Base-by-base conservation (phyloP, 2,329 filamentous ascomycete species). In the Ophiostoma angusticollis region DNA sequence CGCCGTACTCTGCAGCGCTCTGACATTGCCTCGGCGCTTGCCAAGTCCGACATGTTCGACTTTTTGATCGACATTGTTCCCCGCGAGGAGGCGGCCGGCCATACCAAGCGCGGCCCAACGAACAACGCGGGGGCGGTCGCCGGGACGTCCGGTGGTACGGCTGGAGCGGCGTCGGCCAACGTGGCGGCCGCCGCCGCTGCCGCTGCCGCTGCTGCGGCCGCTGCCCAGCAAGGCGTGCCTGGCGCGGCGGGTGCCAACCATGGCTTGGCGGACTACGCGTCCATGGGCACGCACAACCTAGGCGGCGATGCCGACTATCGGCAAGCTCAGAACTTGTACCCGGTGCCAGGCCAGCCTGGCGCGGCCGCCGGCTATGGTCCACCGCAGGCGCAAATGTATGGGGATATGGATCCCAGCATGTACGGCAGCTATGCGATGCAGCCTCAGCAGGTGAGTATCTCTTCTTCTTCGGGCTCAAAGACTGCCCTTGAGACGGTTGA, bases 11-110 rank as follows among this genome's bases (percentile, higher is more conserved):
- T 98, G 29, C 91, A 98, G 61, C 78, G 91, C 36, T 94, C 85
- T 41, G 91, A 98, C 55, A 98, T 98, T 57, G 91, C 91, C 17
- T 93, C 86, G 9, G 91, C 91, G 12, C 70, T 98, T 18, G 83
- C 85, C 44, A 98, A 98, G 63, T 95, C 86, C 17, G 91, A 98
- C 64, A 98, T 98, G 91, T 98, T 98, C 59, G 91, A 98, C 64
- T 98, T 98, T 63, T 70, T 98, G 43, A 98, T 98, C 57, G 91
- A 98, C 56, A 98, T 98, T 45, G 91, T 98, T 6, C 91, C 91
- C 4, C 80, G 91, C 37, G 91, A 98, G 59, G 91, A 98, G 59
- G 86, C 89, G 25, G 73, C 83, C 9, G 78, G 81, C 17, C 85
- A 87, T 56, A 75, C 86, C 29, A 95, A 94, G 65, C 72, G 87